phyloP scores from a whole-genome alignment of 2,329 filamentous ascomycete genomes.

The Drechslera avenae region DNA sequence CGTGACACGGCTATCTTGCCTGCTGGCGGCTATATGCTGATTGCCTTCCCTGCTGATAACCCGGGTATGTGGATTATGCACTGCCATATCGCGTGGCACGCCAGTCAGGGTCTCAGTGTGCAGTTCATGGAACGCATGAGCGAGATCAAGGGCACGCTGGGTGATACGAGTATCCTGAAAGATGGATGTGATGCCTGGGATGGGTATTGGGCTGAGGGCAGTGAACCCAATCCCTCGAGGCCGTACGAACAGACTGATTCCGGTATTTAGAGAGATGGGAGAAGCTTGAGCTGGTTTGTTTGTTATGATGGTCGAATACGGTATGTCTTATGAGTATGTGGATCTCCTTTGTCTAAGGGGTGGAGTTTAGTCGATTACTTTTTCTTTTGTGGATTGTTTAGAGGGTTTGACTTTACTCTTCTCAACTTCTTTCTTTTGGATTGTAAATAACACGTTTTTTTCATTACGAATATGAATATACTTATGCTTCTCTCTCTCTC shows the following conservation, averaged over 20 bases:
- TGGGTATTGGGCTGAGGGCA: constrained; percentile 37
- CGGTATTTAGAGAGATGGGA: constrained; percentile 25
- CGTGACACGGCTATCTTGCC: constrained; percentile 49
- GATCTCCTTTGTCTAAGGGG: not conserved
- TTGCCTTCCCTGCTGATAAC: constrained; percentile 60
- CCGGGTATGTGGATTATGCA: constrained; percentile 53
- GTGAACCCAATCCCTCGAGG: constrained; percentile 14
- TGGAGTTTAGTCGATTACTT: no score
- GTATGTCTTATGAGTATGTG: not conserved
- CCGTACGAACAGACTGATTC: constrained; percentile 44
- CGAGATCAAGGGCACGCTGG: constrained; percentile 31
- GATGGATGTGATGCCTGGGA: constrained; percentile 42
- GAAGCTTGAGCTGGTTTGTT: no score
- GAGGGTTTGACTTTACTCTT: no score
- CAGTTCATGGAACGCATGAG: constrained; percentile 57
- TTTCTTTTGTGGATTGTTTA: no score
- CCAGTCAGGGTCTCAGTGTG: constrained; percentile 52
- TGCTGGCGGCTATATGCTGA: constrained; percentile 51
- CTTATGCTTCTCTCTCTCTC: no score
- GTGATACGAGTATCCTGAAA: constrained; percentile 27
- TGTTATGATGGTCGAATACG: no score
- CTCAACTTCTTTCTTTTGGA: no score
- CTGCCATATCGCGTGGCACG: constrained; percentile 46
- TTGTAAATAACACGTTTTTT: no score
- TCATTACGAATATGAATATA: no score